These are phyloP conservation scores for Gastrolobium villosum DNA, from an alignment of 306 rosid genomes.

Conservation along the genomic window DNA sequence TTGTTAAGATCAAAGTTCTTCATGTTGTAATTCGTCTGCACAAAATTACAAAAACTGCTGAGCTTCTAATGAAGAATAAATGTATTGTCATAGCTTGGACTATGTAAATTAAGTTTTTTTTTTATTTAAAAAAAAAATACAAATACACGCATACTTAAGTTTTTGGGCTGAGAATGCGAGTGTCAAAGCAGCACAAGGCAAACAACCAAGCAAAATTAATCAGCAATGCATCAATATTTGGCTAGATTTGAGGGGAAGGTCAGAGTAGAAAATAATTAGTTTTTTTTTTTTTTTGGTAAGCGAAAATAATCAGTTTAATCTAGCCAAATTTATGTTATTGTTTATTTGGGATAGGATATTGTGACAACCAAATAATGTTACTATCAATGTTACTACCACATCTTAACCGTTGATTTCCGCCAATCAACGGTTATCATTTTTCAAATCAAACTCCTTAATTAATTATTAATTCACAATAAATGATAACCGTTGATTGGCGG, in stretches of 20 bases:
- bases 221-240: neutral
- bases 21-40: constrained; percentile 14
- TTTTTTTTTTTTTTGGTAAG: no score
- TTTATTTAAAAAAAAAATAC: neutral
- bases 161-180: neutral
- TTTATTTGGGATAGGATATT: no score
- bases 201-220: neutral
- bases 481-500: no score
- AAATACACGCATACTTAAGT: neutral
- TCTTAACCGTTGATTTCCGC: no score
- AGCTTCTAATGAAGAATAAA: constrained; percentile 46
- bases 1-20: constrained; percentile 36
- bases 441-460: no score
- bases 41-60: neutral
- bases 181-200: neutral
- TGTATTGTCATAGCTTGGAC: neutral
- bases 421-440: no score
- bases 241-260: neutral
- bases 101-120: neutral
- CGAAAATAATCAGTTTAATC: no score
- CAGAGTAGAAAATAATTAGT: no score
- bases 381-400: no score
- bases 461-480: no score
- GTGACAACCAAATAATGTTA: no score
- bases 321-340: no score